Evolutionary conservation across 1,284 basidiomycete genomes (phyloP), one percentile per base, ranked within the genome.

Genomic region (Sporisorium exsertum): DNA sequence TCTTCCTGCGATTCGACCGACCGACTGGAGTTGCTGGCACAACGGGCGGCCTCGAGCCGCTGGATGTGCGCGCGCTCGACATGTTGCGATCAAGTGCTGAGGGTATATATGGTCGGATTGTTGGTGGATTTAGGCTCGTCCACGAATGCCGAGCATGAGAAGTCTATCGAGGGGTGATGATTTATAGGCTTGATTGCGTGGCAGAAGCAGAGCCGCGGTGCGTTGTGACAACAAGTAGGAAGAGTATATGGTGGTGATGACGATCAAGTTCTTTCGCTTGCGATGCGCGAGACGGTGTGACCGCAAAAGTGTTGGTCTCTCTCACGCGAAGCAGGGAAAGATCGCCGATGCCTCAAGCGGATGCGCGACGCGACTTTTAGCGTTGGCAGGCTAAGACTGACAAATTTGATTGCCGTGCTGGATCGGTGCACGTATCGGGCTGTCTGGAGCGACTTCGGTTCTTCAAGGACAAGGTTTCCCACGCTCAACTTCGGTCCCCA

Each of bases 1-100:
- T 77, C 59, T 63, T 71, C 50, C 72, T 77, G 45, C 70, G 65
- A 57, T 70, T 72, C 3, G 74, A 77, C 2, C 74, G 51, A n/a
- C 72, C 72, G 16, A 66, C 60, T 27, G 74, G 74, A 2, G 74
- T 77, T 20, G 70, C 70, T 16, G 74, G 66, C 3, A 77, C 74
- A 26, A 71, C 64, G 7, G 72, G 63, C 45, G 72, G 72, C 57
- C 72, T 63, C 5, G 64, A 72, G 22, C 68, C 68, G 54, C 64
- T 72, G n/a, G 72, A 66, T 37, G 59, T 47, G 56, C 64, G 72
- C 24, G 62, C 62, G 45, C 58, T 59, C 43, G 72, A 69, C 72
- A 74, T 74, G 42, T 5, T 63, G 57, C 5, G 15, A 5, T 32
- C 12, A 3, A 20, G 42, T 18, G 24, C 29, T 3, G 40, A 6